Conservation (phyloP, 2,329 filamentous ascomycete species). For the Fusarium avenaceum region DNA sequence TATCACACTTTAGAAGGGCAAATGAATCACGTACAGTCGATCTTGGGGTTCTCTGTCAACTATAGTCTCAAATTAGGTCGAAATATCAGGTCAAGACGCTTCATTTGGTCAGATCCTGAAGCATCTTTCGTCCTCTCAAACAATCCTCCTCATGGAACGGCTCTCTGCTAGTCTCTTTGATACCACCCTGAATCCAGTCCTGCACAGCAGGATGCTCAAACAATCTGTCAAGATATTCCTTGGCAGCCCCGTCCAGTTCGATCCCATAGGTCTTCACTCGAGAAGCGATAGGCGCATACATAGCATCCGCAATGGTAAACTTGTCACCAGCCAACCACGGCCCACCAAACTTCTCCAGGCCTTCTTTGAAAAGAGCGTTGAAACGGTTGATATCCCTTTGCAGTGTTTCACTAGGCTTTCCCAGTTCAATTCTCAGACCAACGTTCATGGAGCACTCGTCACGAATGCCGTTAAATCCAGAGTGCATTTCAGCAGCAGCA, state of each 20-base stretch:
- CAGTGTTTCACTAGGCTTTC: conserved; percentile 48
- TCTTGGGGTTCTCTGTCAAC: not conserved
- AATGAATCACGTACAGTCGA: too few relatives aligned
- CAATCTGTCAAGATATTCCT: conserved; percentile 54
- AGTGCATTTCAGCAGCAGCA: conserved; percentile 63
- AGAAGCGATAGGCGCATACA: conserved; percentile 59
- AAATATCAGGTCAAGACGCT: not conserved
- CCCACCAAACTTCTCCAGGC: conserved; percentile 57
- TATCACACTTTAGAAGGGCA: too few relatives aligned
- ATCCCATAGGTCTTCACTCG: conserved; percentile 56
- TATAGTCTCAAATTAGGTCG: not conserved
- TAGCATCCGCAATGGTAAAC: conserved; percentile 58
- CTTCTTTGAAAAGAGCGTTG: conserved; percentile 55
- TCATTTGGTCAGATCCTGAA: conserved; percentile 48
- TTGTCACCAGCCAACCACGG: conserved; percentile 57
- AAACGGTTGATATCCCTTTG: conserved; percentile 55
- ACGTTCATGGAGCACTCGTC: conserved; percentile 61
- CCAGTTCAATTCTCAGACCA: conserved; percentile 54
- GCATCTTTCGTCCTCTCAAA: conserved; percentile 51
- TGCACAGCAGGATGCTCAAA: conserved; percentile 54
- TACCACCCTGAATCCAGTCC: conserved; percentile 56
- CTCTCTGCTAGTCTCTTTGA: conserved; percentile 56
- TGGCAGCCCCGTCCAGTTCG: conserved; percentile 48
- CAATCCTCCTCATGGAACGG: conserved; percentile 55
- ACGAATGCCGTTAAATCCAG: conserved; percentile 58